These are phyloP conservation scores for Pezizomycotina sp. DNA, from an alignment of 2,329 filamentous ascomycete genomes.

Conservation along the genomic window DNA sequence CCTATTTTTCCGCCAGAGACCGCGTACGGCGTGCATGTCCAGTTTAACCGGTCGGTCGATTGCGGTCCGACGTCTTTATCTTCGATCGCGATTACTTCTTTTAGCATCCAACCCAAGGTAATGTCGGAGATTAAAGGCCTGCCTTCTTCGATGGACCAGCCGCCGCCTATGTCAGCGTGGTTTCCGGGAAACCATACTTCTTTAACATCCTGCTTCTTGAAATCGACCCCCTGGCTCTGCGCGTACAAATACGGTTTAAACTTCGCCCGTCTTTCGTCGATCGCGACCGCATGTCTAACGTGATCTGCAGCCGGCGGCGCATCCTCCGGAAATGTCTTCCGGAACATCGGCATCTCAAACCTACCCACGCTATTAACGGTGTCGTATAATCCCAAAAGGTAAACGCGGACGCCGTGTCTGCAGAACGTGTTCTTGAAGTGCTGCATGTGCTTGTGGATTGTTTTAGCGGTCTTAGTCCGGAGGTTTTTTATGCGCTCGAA, in stretches of 20 bases:
- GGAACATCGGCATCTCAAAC: conserved; percentile 46
- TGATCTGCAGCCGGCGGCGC: conserved; percentile 35
- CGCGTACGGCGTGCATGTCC: no score
- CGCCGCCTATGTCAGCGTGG: conserved; percentile 64
- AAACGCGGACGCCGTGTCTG: conserved; percentile 54
- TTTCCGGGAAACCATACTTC: conserved; percentile 69
- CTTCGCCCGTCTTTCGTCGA: conserved; percentile 55
- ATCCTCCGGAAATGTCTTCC: conserved; percentile 44
- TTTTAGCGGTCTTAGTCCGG: conserved; percentile 15
- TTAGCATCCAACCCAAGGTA: conserved; percentile 39
- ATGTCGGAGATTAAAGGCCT: conserved; percentile 33
- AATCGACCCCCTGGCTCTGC: conserved; percentile 16
- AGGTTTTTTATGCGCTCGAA: conserved; percentile 38
- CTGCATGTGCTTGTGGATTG: conserved; percentile 44
- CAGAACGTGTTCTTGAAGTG: conserved; percentile 69
- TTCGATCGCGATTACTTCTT: conserved; percentile 29
- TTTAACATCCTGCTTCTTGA: conserved; percentile 49
- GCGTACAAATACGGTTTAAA: conserved; percentile 31
- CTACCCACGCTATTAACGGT: conserved; percentile 65
- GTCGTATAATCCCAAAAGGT: conserved; percentile 65
- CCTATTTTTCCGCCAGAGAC: conserved; percentile 6
- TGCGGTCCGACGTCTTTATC: conserved; percentile 18
- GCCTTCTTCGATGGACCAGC: conserved; percentile 36
- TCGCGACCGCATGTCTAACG: conserved; percentile 52
- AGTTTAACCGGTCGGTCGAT: conserved; percentile 14